A percentile compares a stretch with the other conserved stretches of the same genome.
Evolutionary conservation across 202 grass and related monocot species (phyloP).

Genomic region (Alloteropsis angusta): DNA sequence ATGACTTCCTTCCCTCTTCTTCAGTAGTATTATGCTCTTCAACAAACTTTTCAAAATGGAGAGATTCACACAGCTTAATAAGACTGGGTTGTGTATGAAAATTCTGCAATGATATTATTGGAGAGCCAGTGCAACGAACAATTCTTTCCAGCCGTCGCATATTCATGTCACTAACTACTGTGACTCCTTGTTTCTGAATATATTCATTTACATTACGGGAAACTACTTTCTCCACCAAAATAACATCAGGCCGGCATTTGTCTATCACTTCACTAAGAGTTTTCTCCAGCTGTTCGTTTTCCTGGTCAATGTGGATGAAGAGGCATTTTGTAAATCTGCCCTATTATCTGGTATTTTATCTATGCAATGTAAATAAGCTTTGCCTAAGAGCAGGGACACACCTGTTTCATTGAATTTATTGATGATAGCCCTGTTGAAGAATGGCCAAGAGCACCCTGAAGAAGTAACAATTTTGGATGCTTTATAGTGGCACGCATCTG

Average conservation of each 20-base stretch:
- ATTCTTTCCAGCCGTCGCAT: slow-evolving; percentile 65
- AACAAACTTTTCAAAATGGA: slow-evolving; percentile 74
- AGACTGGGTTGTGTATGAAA: slow-evolving; percentile 40
- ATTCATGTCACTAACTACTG: slow-evolving; percentile 87
- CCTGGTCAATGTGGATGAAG: slow-evolving; percentile 39
- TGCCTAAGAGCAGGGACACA: slow-evolving; percentile 22
- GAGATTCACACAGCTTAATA: slow-evolving; percentile 61
- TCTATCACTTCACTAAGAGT: slow-evolving; percentile 45
- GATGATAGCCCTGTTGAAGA: slow-evolving; percentile 62
- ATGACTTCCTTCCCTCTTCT: slow-evolving; percentile 49
- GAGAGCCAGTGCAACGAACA: slow-evolving; percentile 76
- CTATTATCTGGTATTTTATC: not conserved
- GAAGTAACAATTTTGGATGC: slow-evolving; percentile 75
- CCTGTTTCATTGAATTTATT: slow-evolving; percentile 84
- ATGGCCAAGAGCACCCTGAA: slow-evolving; percentile 56
- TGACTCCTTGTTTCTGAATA: slow-evolving; percentile 64
- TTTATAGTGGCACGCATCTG: slow-evolving; percentile 69
- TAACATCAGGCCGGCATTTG: slow-evolving; percentile 58
- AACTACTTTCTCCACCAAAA: slow-evolving; percentile 89
- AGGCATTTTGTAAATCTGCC: slow-evolving; percentile 10
- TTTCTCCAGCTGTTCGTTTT: slow-evolving; percentile 72
- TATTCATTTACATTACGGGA: slow-evolving; percentile 68
- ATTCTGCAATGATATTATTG: slow-evolving; percentile 55
- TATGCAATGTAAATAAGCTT: slow-evolving; percentile 9
- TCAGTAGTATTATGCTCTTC: slow-evolving; percentile 54